phyloP scores from a whole-genome alignment of 2,329 filamentous ascomycete species.

The Aspergillus cejpii region DNA sequence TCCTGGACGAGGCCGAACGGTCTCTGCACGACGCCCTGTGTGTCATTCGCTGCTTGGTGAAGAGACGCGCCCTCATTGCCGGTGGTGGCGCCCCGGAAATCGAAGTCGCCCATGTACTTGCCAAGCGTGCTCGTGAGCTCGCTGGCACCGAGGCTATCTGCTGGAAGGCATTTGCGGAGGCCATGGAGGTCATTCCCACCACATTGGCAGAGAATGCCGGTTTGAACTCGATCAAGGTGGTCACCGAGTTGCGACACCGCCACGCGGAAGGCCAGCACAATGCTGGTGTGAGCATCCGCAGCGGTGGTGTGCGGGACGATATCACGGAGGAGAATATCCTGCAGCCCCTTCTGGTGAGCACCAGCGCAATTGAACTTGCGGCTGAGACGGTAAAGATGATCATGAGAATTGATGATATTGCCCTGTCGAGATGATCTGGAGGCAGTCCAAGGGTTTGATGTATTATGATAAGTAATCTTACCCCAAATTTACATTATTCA shows the following conservation, averaged over 20 bases:
- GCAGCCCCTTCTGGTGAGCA: conserved; percentile 92
- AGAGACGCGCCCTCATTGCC: conserved; percentile 98
- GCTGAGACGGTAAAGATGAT: conserved; percentile 98
- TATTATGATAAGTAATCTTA: not conserved
- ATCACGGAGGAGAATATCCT: conserved; percentile 95
- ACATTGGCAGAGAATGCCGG: conserved; percentile 96
- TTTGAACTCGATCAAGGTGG: conserved; percentile 96
- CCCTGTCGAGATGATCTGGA: conserved; percentile 43
- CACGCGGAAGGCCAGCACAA: conserved; percentile 94
- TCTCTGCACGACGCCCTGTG: conserved; percentile 95
- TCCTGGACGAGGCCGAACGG: conserved; percentile 94
- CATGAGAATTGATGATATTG: conserved; percentile 62
- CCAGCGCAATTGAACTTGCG: conserved; percentile 92
- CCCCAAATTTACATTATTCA: not conserved
- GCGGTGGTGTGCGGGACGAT: conserved; percentile 91
- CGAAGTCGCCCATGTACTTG: conserved; percentile 82
- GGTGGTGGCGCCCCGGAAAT: conserved; percentile 95
- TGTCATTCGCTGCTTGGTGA: conserved; percentile 92
- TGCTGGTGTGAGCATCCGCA: conserved; percentile 96
- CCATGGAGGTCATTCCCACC: conserved; percentile 93
- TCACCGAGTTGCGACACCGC: conserved; percentile 87
- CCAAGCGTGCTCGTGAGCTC: conserved; percentile 72
- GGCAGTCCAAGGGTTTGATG: not conserved
- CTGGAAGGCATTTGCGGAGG: conserved; percentile 98
- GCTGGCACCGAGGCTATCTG: conserved; percentile 93